A percentile compares a stretch with the other conserved stretches of the same genome.
Conservation (phyloP, 2,329 filamentous ascomycete species). For the Orbilia oligospora region DNA sequence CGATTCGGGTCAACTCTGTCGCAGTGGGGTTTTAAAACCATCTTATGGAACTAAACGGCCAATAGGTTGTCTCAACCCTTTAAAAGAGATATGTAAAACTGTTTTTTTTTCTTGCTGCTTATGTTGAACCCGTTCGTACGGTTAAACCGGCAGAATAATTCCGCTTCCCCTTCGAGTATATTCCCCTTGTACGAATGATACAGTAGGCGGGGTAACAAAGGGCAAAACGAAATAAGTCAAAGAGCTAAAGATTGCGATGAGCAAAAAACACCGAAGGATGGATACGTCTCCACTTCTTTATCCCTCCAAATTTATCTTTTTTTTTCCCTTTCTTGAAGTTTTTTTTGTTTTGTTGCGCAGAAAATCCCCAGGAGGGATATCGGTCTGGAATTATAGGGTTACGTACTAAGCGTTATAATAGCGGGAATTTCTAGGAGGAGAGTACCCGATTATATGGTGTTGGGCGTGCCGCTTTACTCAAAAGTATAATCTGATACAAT, state of each 20-base stretch:
- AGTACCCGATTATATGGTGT: slow-evolving; percentile 16
- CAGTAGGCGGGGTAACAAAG: slow-evolving; percentile 43
- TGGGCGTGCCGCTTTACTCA: slow-evolving; percentile 29
- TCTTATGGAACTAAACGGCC: slow-evolving; percentile 28
- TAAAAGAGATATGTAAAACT: slow-evolving; percentile 16
- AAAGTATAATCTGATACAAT: slow-evolving; percentile 37
- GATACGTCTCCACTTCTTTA: slow-evolving; percentile 23
- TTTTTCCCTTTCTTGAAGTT: slow-evolving; percentile 4
- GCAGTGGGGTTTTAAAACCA: slow-evolving; percentile 44
- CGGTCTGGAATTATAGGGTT: slow-evolving; percentile 15
- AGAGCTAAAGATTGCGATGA: slow-evolving; percentile 23
- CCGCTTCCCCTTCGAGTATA: slow-evolving; percentile 47
- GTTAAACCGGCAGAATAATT: slow-evolving; percentile 54
- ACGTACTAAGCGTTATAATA: slow-evolving; percentile 31
- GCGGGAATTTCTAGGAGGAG: slow-evolving; percentile 21
- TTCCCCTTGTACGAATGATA: slow-evolving; percentile 47
- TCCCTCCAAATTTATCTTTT: slow-evolving; percentile 6
- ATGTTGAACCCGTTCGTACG: slow-evolving; percentile 35
- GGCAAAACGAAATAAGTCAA: slow-evolving; percentile 15
- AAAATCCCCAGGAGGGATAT: neutral
- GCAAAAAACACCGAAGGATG: neutral
- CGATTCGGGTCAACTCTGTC: slow-evolving; percentile 43
- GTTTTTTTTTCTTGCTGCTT: slow-evolving; percentile 8
- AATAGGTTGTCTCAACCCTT: slow-evolving; percentile 26
- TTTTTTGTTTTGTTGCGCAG: too few relatives aligned